Evolutionary conservation across 331 rosid genomes (phyloP), one percentile per base, ranked within the genome.

Genomic region (Quercus tomentella): DNA sequence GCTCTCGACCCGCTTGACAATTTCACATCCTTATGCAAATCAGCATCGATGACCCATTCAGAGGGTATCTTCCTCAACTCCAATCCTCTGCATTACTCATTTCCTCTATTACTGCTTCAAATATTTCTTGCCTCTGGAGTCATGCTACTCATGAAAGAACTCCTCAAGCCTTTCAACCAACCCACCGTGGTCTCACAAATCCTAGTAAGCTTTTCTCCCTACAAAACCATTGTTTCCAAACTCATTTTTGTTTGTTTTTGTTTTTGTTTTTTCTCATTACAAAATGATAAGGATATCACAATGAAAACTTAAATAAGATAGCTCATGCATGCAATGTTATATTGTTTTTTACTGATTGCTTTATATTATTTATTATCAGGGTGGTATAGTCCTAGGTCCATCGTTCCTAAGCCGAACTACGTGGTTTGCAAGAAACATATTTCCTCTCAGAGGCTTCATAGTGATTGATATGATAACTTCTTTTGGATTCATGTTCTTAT

Each of bases 161-260:
- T 80, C 52, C 87, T 86, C 77, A 83, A 58, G 83, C 85, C 83
- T 33, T 80, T 83, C 67, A 52, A 55, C 43, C 83, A 74, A 61
- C 82, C 83, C 60, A 37, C 70, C 43, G 26, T 80, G 49, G 79
- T 80, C 65, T 73, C 85, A 1, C 87, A 80, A 76, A 72, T 76
- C 74, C 30, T 86, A 3, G 87, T 80, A 77, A 83, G 81, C 30
- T 4, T 10, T 7, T 7, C n/a, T 43, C 16, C 12, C 25, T 56
- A 4, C 22, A 67, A 21, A 30, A 23, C 30, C 49, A 9, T 41
- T 41, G 14, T 41, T 41, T 41, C 12, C 49, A 0, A 41, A 9
- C 43, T 78, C 12, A 14, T 41, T 30, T 56, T 43, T n/a, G 8
- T 18, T 16, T 5, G 1, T 14, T 41, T 41, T 3, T 22, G 4